These are phyloP conservation scores for Xylaria nigripes DNA, from an alignment of 495 filamentous ascomycete genomes.

Conservation along the genomic window DNA sequence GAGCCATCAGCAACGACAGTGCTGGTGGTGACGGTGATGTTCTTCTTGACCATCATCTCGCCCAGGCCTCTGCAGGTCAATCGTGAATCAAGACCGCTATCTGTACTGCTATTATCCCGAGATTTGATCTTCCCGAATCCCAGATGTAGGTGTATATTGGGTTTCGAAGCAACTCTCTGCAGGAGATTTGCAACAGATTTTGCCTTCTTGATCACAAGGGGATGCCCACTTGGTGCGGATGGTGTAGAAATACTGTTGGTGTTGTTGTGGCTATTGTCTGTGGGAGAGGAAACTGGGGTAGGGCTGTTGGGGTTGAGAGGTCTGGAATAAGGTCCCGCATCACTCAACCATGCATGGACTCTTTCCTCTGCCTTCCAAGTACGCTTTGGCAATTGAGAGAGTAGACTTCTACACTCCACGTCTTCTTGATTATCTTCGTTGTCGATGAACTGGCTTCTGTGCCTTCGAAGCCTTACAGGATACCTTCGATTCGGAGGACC, in stretches of 20 bases:
- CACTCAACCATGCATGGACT: neutral
- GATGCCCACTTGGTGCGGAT: neutral
- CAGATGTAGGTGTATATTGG: neutral
- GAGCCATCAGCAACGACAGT: neutral
- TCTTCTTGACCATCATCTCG: constrained; percentile 10
- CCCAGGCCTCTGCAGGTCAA: constrained; percentile 20
- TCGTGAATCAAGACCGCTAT: constrained; percentile 13
- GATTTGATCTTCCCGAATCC: neutral
- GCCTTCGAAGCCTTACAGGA: neutral
- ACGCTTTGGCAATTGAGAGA: neutral
- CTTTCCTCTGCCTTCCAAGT: neutral
- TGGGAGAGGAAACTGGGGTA: neutral
- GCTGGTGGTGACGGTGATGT: neutral
- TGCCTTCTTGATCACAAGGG: neutral
- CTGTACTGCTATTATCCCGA: neutral
- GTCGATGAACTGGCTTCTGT: neutral
- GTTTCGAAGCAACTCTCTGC: neutral
- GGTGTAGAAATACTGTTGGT: neutral
- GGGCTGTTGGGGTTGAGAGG: neutral
- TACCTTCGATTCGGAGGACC: neutral
- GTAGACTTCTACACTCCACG: neutral
- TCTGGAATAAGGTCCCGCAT: neutral
- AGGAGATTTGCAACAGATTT: constrained; percentile 4
- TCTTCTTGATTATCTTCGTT: neutral
- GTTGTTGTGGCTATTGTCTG: neutral